These are phyloP conservation scores for Globisporangium heterothallicum DNA, from an alignment of 352 stramenopile species.

Conservation along the genomic window DNA sequence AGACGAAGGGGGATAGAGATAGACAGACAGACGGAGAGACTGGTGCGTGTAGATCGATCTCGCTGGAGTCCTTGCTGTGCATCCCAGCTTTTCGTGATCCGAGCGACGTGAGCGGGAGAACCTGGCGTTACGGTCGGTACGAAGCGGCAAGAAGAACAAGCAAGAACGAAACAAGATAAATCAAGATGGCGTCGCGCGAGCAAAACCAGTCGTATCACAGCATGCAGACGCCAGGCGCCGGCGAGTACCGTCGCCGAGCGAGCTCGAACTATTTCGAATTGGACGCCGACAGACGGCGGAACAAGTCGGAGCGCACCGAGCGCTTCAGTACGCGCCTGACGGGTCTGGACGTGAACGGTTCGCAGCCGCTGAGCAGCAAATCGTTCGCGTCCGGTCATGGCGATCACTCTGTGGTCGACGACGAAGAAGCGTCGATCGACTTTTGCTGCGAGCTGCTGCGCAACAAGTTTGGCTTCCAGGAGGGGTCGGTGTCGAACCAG, in stretches of 20 bases:
- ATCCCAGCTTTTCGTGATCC: too few species aligned
- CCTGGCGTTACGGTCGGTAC: too few species aligned
- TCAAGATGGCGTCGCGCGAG: slow-evolving; percentile 10
- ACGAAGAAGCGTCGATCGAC: slow-evolving; percentile 81
- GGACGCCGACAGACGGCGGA: slow-evolving; percentile 63
- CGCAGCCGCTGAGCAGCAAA: slow-evolving; percentile 15
- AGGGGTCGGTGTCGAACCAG: slow-evolving; percentile 79
- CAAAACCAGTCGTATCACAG: slow-evolving; percentile 10
- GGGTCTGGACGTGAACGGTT: slow-evolving; percentile 41
- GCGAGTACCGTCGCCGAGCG: slow-evolving; percentile 39
- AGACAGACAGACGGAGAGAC: too few species aligned
- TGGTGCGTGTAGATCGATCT: too few species aligned
- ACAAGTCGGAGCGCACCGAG: slow-evolving; percentile 63
- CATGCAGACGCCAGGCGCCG: neutral
- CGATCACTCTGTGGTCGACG: slow-evolving; percentile 19
- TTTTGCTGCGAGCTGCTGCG: slow-evolving; percentile 77
- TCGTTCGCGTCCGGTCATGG: too few species aligned
- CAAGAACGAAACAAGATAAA: neutral
- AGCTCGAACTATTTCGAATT: slow-evolving; percentile 85
- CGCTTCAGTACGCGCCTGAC: slow-evolving; percentile 51
- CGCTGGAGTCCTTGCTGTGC: too few species aligned
- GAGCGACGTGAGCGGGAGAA: too few species aligned
- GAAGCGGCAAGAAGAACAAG: neutral
- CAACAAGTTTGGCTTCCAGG: slow-evolving; percentile 80
- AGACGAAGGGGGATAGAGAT: too few species aligned